These are phyloP conservation scores for Russula abietina DNA, from an alignment of 768 basidiomycete genomes.

Conservation along the genomic window DNA sequence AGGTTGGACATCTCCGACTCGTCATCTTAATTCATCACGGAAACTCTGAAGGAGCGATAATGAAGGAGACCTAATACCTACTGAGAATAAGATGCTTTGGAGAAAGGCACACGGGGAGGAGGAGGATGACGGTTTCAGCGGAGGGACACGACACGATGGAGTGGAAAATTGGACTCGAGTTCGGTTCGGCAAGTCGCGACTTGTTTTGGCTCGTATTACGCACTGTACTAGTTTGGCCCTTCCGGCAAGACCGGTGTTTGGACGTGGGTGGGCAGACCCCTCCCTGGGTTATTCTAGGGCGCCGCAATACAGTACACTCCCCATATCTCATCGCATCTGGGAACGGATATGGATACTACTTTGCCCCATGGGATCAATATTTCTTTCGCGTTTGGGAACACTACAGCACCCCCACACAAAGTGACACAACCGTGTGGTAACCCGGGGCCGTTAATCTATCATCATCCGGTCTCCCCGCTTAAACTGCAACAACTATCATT, in stretches of 20 bases:
- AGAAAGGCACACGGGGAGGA: too few relatives aligned
- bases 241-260: neutral
- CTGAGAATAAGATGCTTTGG: too few relatives aligned
- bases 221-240: neutral
- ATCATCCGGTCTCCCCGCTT: neutral
- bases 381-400: neutral
- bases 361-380: neutral
- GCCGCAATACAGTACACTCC: neutral
- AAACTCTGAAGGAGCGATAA: neutral
- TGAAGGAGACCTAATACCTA: slow-evolving; percentile 6
- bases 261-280: neutral
- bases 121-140: neutral
- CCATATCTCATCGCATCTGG: neutral
- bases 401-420: neutral
- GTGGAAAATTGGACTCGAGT: neutral
- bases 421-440: neutral
- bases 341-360: neutral
- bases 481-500: too few relatives aligned
- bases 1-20: slow-evolving; percentile 65
- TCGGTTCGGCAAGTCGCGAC: too few relatives aligned
- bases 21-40: slow-evolving; percentile 54
- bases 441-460: neutral
- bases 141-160: neutral
- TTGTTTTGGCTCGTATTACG: neutral
- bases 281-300: neutral